Conservation (phyloP, 2,329 filamentous ascomycete species). For the Botryosphaeria dothidea region DNA sequence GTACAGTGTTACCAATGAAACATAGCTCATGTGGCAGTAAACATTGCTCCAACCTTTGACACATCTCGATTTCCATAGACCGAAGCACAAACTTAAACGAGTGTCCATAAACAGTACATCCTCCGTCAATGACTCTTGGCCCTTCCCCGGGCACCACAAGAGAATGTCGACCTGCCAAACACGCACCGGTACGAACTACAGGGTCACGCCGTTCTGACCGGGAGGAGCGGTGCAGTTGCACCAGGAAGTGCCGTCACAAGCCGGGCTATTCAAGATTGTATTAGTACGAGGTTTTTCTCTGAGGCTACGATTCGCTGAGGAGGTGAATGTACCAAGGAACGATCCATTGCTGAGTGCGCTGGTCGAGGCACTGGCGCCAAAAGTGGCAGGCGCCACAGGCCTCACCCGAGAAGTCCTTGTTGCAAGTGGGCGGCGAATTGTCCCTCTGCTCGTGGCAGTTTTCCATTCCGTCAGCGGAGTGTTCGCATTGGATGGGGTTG, state of each 20-base stretch:
- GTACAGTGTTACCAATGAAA: no score
- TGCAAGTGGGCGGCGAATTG: not conserved
- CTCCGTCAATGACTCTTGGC: no score
- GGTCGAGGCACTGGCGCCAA: slow-evolving; percentile 9
- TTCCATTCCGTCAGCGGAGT: no score
- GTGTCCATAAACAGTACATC: no score
- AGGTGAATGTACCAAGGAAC: not conserved
- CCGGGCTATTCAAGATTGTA: not conserved
- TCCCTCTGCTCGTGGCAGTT: not conserved
- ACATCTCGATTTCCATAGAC: no score
- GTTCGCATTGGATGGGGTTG: no score
- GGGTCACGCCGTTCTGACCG: not conserved
- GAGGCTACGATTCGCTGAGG: not conserved
- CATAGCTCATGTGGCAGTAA: no score
- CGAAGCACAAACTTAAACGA: no score
- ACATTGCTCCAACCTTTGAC: no score
- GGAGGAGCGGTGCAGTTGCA: slow-evolving; percentile 18
- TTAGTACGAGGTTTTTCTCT: not conserved
- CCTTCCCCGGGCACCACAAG: no score
- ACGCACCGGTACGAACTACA: not conserved
- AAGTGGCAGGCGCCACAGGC: slow-evolving; percentile 16
- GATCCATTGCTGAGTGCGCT: not conserved
- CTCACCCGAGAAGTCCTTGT: slow-evolving; percentile 1
- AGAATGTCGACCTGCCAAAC: no score
- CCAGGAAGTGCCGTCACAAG: slow-evolving; percentile 16